Evolutionary conservation across 768 basidiomycete genomes (phyloP).

Genomic region (Pleurotus giganteus): DNA sequence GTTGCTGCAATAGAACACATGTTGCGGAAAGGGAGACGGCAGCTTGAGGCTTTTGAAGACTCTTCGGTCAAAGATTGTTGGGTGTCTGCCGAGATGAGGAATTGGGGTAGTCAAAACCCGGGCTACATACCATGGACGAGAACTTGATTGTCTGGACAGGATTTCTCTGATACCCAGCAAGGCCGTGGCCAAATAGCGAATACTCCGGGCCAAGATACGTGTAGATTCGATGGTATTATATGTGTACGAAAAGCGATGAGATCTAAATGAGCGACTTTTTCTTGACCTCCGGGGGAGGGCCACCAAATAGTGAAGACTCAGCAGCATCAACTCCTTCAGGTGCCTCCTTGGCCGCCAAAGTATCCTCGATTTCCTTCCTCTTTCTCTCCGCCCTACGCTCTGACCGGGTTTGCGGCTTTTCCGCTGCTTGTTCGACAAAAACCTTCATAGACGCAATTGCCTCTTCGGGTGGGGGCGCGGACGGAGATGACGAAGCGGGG

Average conservation of each 20-base stretch:
- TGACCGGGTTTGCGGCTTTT: not conserved
- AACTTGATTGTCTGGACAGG: not conserved
- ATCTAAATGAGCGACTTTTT: not conserved
- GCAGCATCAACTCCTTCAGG: constrained; percentile 4
- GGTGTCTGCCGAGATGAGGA: constrained; percentile 67
- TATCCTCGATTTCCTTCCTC: constrained; percentile 8
- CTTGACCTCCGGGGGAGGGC: not conserved
- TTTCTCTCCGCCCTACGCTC: not conserved
- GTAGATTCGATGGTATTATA: too few relatives aligned
- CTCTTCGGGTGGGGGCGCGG: not conserved
- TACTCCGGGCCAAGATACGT: not conserved
- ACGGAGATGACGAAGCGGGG: not conserved
- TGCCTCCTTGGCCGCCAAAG: constrained; percentile 17
- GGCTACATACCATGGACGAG: constrained; percentile 4
- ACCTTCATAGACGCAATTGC: not conserved
- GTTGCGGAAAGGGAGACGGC: constrained; percentile 63
- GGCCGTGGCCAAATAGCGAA: too few relatives aligned
- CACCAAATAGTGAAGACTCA: constrained; percentile 6
- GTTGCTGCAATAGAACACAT: constrained; percentile 73
- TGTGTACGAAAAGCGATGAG: not conserved
- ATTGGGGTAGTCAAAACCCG: constrained; percentile 42
- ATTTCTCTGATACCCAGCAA: too few relatives aligned
- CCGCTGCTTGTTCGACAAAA: not conserved
- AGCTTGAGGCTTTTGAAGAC: constrained; percentile 70
- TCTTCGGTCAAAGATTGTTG: constrained; percentile 69